Evolutionary conservation across 2,329 filamentous ascomycete species (phyloP), one percentile per base, ranked within the genome.

Genomic region (Fusarium liriodendri): DNA sequence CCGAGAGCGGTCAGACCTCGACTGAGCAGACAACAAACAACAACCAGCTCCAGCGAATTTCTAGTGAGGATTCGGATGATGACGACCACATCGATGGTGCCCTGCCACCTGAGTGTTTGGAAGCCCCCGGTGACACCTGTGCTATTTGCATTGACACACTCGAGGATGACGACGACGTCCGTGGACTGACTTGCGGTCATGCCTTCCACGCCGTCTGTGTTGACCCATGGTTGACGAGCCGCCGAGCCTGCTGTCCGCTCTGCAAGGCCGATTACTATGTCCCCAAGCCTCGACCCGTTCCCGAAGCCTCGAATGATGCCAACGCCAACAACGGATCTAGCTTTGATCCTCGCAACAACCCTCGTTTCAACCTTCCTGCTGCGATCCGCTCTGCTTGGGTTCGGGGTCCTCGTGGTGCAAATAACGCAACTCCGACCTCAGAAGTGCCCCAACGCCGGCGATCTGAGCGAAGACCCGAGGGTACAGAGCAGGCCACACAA

Each of bases 221-320:
- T 58, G 97, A 99, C 78, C 97, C 97, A 13, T 99, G 97, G 97
- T 86, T 99, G 73, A 99, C 97, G 11, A 95, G 94, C 80, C 91
- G 97, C 72, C 92, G 96, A 75, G 97, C 97, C 29, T 98, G 96
- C 86, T 99, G 97, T 82, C 97, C 97, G 7, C 91, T 99, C 8
- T 99, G 97, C 87, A 99, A 99, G 85, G 94, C 96, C 45, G 97
- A 99, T 80, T 99, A 98, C 83, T 98, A 97, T 82, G 92, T 95
- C 4, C 96, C 97, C 0, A 98, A 98, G 84, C 94, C 95, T 60
- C 93, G 95, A 18, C 87, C 93, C 4, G 80, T 82, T 11, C 82
- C 85, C 13, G 82, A 84, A 16, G 85, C 64, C 25, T 33, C 61
- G 14, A 75, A 86, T 37, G 83, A 84, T 27, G 83, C 83, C 14